Evolutionary conservation across 2,329 filamentous ascomycete genomes (phyloP).

Genomic region (Metarhizium anisopliae): DNA sequence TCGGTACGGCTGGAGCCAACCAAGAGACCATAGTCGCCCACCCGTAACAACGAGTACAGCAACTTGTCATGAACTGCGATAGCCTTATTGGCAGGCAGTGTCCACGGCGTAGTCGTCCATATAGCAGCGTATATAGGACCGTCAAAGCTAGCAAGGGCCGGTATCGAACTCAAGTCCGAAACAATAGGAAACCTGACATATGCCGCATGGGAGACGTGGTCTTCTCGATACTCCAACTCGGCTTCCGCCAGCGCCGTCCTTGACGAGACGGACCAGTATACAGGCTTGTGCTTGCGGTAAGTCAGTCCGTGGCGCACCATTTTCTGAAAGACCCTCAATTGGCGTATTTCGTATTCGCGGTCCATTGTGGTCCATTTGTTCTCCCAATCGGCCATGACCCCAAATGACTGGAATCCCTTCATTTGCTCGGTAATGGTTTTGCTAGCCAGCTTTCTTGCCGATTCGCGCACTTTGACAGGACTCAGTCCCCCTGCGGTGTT

Average conservation of each 20-base stretch:
- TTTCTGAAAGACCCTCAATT: constrained; percentile 65
- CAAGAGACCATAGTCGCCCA: constrained; percentile 51
- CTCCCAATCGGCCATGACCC: constrained; percentile 75
- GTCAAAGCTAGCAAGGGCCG: constrained; percentile 28
- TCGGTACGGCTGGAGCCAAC: constrained; percentile 64
- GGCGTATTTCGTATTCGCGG: constrained; percentile 60
- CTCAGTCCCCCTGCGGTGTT: constrained; percentile 32
- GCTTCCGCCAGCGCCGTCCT: constrained; percentile 74
- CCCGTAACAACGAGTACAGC: constrained; percentile 60
- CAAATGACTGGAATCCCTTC: constrained; percentile 63
- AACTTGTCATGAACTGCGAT: constrained; percentile 74
- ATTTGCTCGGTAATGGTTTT: constrained; percentile 66
- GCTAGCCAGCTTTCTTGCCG: constrained; percentile 56
- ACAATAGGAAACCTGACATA: constrained; percentile 72
- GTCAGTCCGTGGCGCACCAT: constrained; percentile 68
- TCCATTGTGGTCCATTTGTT: constrained; percentile 74
- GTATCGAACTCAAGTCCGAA: constrained; percentile 20
- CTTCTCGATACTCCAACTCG: constrained; percentile 74
- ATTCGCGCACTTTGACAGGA: constrained; percentile 51
- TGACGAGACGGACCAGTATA: constrained; percentile 80
- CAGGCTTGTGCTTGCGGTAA: constrained; percentile 71
- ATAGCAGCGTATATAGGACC: constrained; percentile 68
- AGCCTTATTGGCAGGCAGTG: constrained; percentile 82
- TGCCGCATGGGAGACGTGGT: constrained; percentile 63
- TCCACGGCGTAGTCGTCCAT: constrained; percentile 99